Evolutionary conservation across 1,139 yeast species (phyloP).

Genomic region (Eremothecium cymbalariae): DNA sequence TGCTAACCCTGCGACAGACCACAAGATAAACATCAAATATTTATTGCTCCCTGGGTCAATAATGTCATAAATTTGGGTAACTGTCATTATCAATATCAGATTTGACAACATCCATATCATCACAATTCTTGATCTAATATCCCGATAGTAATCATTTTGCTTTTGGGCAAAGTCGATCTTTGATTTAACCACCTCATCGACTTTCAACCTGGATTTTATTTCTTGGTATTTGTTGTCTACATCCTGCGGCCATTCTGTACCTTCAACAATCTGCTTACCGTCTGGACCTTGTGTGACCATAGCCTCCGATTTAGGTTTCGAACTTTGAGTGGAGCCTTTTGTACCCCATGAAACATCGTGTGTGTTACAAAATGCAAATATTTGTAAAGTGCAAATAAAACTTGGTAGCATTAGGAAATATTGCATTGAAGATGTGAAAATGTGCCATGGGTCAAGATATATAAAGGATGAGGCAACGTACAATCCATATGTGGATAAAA

Average conservation of each 20-base stretch:
- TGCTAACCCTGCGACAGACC: slow-evolving; percentile 85
- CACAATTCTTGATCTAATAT: slow-evolving; percentile 90
- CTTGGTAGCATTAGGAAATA: slow-evolving; percentile 86
- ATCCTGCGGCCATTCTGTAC: slow-evolving; percentile 78
- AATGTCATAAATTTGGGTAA: slow-evolving; percentile 70
- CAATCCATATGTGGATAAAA: slow-evolving; percentile 87
- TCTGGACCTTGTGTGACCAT: slow-evolving; percentile 45
- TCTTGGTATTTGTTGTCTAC: slow-evolving; percentile 53
- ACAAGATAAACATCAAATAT: slow-evolving; percentile 73
- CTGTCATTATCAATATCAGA: slow-evolving; percentile 71
- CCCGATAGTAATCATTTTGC: slow-evolving; percentile 87
- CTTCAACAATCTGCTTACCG: slow-evolving; percentile 55
- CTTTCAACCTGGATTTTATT: slow-evolving; percentile 73
- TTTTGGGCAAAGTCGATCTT: slow-evolving; percentile 35
- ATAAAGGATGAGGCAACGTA: slow-evolving; percentile 70
- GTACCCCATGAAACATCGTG: slow-evolving; percentile 99
- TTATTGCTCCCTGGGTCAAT: slow-evolving; percentile 58
- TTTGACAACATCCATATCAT: slow-evolving; percentile 82
- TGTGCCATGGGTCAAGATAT: slow-evolving; percentile 93
- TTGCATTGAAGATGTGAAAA: slow-evolving; percentile 73
- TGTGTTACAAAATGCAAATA: slow-evolving; percentile 90
- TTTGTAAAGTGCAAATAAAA: slow-evolving; percentile 82
- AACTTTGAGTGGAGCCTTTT: slow-evolving; percentile 76
- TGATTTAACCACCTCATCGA: slow-evolving; percentile 38
- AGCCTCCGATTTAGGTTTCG: slow-evolving; percentile 59